These are phyloP conservation scores for Terfezia boudieri DNA, from an alignment of 495 filamentous ascomycete species.

Conservation along the genomic window DNA sequence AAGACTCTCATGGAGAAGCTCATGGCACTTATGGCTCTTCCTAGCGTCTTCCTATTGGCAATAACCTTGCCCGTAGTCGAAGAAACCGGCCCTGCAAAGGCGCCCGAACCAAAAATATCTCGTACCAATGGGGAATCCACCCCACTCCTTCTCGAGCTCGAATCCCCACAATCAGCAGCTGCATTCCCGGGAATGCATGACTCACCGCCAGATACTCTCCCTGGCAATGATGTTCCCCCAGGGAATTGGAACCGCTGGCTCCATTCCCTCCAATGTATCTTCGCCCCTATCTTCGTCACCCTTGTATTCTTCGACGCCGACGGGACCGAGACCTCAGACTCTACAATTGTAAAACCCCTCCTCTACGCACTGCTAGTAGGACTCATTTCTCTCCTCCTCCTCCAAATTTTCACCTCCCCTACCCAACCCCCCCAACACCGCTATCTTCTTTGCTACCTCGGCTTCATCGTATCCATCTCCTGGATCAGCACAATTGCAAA, in stretches of 20 bases:
- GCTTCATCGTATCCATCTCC: constrained; percentile 75
- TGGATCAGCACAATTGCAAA: constrained; percentile 95
- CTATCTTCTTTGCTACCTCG: constrained; percentile 57
- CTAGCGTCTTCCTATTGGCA: constrained; percentile 74
- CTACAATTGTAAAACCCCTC: constrained; percentile 27
- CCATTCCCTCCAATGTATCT: constrained; percentile 60
- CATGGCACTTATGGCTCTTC: constrained; percentile 56
- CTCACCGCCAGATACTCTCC: no score
- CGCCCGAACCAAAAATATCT: constrained; percentile 2
- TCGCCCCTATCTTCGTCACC: constrained; percentile 64
- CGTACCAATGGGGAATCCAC: not conserved
- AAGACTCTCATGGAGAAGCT: constrained; percentile 59
- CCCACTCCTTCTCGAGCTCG: not conserved
- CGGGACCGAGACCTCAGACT: not conserved
- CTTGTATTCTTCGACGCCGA: constrained; percentile 32
- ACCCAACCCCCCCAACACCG: constrained; percentile 40
- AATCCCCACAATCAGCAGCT: not conserved
- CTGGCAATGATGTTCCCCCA: constrained; percentile 1
- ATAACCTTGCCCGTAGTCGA: constrained; percentile 88
- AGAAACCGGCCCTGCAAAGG: not conserved
- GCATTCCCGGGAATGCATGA: no score
- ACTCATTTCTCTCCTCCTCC: constrained; percentile 33
- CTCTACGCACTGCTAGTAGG: constrained; percentile 49
- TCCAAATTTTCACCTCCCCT: constrained; percentile 40
- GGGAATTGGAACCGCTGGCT: constrained; percentile 82